Evolutionary conservation across 148 eudicot species (phyloP), one percentile per base, ranked within the genome.

Genomic region (Silene uniflora): DNA sequence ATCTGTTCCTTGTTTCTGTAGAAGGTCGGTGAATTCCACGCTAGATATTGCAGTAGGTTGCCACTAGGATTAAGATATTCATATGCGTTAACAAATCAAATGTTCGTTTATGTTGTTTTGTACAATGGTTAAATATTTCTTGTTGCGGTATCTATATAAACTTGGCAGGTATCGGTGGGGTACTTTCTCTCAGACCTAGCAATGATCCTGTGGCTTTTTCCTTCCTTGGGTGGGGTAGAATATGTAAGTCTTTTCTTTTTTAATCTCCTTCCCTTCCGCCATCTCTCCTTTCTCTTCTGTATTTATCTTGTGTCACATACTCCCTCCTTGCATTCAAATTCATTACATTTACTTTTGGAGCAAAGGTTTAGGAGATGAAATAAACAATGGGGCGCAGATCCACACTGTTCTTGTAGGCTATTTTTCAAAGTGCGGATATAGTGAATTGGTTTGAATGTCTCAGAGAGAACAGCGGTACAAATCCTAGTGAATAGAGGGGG

Each of bases 151-250:
- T 4, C 21, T 61, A 8, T 61, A 7, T 22, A 21, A 9, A 19
- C 9, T 60, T 61, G 25, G 9, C 65, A 23, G 25, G 65, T 61
- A 61, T 61, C 27, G 10, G 97, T 89, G 73, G 99, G 99, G 16
- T 96, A 96, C 86, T 96, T 96, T 77, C 72, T 91, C 81, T 83
- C 97, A 35, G 99, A 96, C 88, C 94, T 96, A 75, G 97, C 84
- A 77, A 87, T 96, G 94, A 88, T 96, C 82, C 80, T 88, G 83
- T 96, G 99, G 99, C 77, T 88, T 63, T 92, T 84, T 87, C 99
- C 99, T 81, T 85, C 94, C 58, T 81, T 96, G 81, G 99, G 99
- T 77, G 99, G 99, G 84, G 35, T 89, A 56, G 99, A 96, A 80
- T 96, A 89, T 91, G 99, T 96, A 87, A 92, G 99, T 92, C 72